Evolutionary conservation across 305 asterid genomes (phyloP).

Genomic region (Fraxinus velutina): DNA sequence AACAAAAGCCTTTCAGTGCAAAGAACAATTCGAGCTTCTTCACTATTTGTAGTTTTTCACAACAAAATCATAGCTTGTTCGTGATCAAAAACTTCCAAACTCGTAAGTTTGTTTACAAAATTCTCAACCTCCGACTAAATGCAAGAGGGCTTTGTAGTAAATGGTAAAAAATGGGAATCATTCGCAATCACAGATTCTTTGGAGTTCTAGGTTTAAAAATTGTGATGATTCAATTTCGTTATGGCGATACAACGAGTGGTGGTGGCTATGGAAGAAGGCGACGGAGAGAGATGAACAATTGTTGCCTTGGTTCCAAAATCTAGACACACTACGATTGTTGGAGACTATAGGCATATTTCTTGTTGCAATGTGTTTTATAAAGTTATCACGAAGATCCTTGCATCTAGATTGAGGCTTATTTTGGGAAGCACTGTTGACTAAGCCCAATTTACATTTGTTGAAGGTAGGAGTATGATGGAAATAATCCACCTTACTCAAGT

Average conservation of each 20-base stretch:
- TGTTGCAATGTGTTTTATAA: too few relatives aligned
- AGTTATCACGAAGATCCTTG: too few relatives aligned
- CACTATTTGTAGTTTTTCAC: slow-evolving; percentile 54
- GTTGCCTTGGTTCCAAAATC: too few relatives aligned
- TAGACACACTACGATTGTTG: too few relatives aligned
- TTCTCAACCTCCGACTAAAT: slow-evolving; percentile 49
- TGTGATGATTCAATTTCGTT: slow-evolving; percentile 41
- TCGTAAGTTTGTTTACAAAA: slow-evolving; percentile 34
- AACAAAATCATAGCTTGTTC: slow-evolving; percentile 59
- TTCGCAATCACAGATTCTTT: slow-evolving; percentile 77
- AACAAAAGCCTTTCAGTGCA: slow-evolving; percentile 56
- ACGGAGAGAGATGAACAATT: neutral
- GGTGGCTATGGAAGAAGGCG: neutral
- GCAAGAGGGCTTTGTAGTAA: slow-evolving; percentile 60
- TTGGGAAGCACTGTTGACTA: too few relatives aligned
- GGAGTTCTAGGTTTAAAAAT: slow-evolving; percentile 48
- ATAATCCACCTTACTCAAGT: too few relatives aligned
- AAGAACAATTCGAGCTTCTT: slow-evolving; percentile 47
- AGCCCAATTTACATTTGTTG: too few relatives aligned
- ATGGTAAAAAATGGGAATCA: slow-evolving; percentile 54
- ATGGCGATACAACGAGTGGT: too few relatives aligned
- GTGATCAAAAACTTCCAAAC: slow-evolving; percentile 56
- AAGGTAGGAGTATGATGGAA: too few relatives aligned
- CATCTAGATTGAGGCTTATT: too few relatives aligned
- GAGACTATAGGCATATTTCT: too few relatives aligned